Base-by-base conservation (phyloP, 805 yeast species). In the Schwanniomyces yamadae region DNA sequence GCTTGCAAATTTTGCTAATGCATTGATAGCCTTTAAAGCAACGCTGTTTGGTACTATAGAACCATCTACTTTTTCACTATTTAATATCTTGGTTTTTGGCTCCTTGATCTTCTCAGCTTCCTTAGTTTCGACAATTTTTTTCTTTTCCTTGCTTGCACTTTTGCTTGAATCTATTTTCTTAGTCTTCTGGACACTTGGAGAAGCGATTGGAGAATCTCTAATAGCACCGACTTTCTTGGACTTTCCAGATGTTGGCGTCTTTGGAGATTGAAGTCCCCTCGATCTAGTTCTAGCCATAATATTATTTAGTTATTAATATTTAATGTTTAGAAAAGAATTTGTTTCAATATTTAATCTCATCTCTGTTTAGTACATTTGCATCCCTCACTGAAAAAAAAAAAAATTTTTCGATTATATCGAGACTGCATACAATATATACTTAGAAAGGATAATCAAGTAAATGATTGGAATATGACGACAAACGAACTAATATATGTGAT, bases 1-100 rank as follows among this genome's bases (percentile, higher is more conserved):
- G 19, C 67, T 56, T 34, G 75, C 57, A 59, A 73, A 88, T 55
- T 83, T 82, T 37, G 68, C 63, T 53, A 93, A 73, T 47, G 88
- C 95, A 12, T 63, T 51, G 30, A 84, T 58, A 9, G 91, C 90
- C 43, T 75, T 75, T 18, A 37, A 28, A 31, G 55, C 50, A 7
- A 54, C 50, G 36, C 53, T 52, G 11, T 44, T 36, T 19, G 59
- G 40, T 8, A 59, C 45, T n/a, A 50, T 30, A n/a, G n/a, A n/a
- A n/a, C n/a, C n/a, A n/a, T n/a, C n/a, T n/a, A n/a, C n/a, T n/a
- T n/a, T n/a, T n/a, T n/a, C n/a, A n/a, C n/a, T n/a, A n/a, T n/a
- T n/a, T n/a, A n/a, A n/a, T n/a, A n/a, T n/a, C n/a, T n/a, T n/a
- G n/a, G 43, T n/a, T 14, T 34, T 15, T 7, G 17, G 25, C 30